Base-by-base conservation (phyloP, 495 filamentous ascomycete species). In the Tetracladium setigerum region DNA sequence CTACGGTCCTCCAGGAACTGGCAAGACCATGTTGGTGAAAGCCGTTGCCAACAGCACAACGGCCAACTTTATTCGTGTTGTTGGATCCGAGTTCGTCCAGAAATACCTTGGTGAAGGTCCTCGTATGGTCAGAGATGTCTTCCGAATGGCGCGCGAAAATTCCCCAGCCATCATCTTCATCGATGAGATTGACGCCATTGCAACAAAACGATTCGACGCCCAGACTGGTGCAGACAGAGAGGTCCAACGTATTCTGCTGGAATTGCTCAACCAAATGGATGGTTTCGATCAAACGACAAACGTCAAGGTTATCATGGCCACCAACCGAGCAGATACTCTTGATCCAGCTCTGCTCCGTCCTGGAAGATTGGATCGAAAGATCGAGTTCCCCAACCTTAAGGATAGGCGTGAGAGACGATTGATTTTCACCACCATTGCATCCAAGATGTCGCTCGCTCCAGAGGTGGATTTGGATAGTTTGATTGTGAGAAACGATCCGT, bases 281-380 rank as follows among this genome's bases (percentile, higher is more conserved):
- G 92, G 92, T 52, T 98, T 98, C 69, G 92, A 98, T 64, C 92
- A 97, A 65, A 91, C 89, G 2, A 85, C 87, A 67, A 97, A 97
- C 62, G 94, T 98, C 64, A 98, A 98, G 69, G 92, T 98, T 60
- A 97, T 98, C 71, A 98, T 98, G 92, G 92, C 92, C 47, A 98
- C 92, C 53, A 98, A 98, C 71, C 82, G 92, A 56, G 94, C 92
- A 40, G 92, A 98, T 60, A 98, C 94, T 12, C 74, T 98, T 41
- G 92, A 98, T 61, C 92, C 92, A 4, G 92, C 92, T 11, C 69
- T 98, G 55, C 78, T 98, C 38, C 87, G 92, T 49, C 92, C 92
- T 15, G 92, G 92, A 48, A 89, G 92, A 67, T 76, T 98, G 47
- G 92, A 98, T 66, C 79, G 92, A 54, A 98, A 98, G 76, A 98